phyloP scores from a whole-genome alignment of 306 rosid genomes.

The Cucumis melo region DNA sequence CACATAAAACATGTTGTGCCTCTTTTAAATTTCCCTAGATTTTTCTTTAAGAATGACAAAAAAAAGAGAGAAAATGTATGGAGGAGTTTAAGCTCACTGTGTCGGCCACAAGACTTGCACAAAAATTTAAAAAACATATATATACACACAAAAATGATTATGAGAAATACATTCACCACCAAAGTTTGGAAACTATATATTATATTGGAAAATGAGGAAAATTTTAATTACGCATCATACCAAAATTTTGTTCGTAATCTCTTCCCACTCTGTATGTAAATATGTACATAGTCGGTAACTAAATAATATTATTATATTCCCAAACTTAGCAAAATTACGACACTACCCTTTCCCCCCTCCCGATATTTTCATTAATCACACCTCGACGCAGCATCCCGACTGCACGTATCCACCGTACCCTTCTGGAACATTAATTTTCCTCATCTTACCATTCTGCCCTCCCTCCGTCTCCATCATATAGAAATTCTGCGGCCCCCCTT shows the following conservation, averaged over 20 bases:
- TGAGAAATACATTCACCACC: too few species aligned
- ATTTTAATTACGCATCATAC: not conserved
- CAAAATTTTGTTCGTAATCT: not conserved
- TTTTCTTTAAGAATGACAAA: too few species aligned
- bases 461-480: not conserved
- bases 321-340: not conserved
- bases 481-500: slow-evolving; percentile 27
- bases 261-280: not conserved
- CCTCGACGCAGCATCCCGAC: slow-evolving; percentile 37
- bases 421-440: slow-evolving; percentile 13
- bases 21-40: too few species aligned
- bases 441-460: slow-evolving; percentile 28
- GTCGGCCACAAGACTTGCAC: too few species aligned
- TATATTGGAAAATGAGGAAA: not conserved
- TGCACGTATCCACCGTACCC: slow-evolving; percentile 32
- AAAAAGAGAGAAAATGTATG: too few species aligned
- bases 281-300: not conserved
- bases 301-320: not conserved
- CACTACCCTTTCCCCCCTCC: not conserved
- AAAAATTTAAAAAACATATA: too few species aligned
- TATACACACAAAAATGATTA: too few species aligned
- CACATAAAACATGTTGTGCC: too few species aligned
- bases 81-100: too few species aligned
- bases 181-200: not conserved
- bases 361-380: slow-evolving; percentile 8